Evolutionary conservation across 129 eudicot species (phyloP).

Genomic region (Flaveria bidentis): DNA sequence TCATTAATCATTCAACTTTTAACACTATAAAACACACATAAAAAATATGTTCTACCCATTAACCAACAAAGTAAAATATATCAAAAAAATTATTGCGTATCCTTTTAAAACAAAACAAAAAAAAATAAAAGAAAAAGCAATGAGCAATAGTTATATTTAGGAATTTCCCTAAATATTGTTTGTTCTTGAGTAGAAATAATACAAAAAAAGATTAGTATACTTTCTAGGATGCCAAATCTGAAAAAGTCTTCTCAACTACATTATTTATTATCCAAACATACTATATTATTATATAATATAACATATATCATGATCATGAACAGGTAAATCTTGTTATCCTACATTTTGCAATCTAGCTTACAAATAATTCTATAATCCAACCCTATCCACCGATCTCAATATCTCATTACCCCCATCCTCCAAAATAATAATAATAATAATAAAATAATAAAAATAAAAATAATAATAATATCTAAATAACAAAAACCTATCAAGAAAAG

Average conservation of each 20-base stretch:
- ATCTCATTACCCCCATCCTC: neutral
- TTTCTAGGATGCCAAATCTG: neutral
- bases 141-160: neutral
- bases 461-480: neutral
- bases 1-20: too few species aligned
- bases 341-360: constrained; percentile 10
- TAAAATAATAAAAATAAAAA: neutral
- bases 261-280: neutral
- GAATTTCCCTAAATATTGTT: neutral
- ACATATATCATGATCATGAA: too few species aligned
- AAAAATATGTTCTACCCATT: too few species aligned
- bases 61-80: neutral
- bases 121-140: too few species aligned
- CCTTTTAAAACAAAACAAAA: too few species aligned
- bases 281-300: neutral
- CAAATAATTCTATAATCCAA: neutral
- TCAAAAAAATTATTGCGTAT: too few species aligned
- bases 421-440: neutral
- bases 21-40: too few species aligned
- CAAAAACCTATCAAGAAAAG: constrained; percentile 41
- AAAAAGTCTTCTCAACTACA: neutral
- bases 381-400: constrained; percentile 13
- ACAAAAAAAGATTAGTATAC: neutral
- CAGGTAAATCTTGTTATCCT: neutral
- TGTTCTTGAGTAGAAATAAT: neutral